Evolutionary conservation across 768 basidiomycete genomes (phyloP).

Genomic region (Pleurotus djamor): DNA sequence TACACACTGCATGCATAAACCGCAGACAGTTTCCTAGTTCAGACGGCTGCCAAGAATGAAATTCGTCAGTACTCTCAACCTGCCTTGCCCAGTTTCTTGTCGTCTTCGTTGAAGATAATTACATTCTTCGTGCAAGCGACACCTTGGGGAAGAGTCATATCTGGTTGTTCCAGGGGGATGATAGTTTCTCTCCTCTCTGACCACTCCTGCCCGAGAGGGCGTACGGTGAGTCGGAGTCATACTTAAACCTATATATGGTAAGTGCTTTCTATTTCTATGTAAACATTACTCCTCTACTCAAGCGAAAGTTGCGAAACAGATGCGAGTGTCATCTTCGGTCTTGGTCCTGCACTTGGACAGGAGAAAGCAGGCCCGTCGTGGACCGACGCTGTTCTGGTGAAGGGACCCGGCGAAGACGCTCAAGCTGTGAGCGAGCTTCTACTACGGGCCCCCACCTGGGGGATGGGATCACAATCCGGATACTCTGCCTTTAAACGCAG

Average conservation of each 20-base stretch:
- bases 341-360: conserved; percentile 1
- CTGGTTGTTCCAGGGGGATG: conserved; percentile 18
- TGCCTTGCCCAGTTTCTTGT: conserved; percentile 15
- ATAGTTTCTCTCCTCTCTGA: conserved; percentile 7
- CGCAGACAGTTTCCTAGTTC: conserved; percentile 20
- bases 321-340: conserved; percentile 9
- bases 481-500: conserved; percentile 2
- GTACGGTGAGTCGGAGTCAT: conserved; percentile 3
- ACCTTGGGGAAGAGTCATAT: conserved; percentile 14
- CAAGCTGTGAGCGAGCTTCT: conserved; percentile 1
- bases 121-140: conserved; percentile 12
- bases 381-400: conserved; percentile 2
- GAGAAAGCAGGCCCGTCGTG: conserved; percentile 7
- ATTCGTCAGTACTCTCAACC: conserved; percentile 10
- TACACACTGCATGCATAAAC: conserved; percentile 18
- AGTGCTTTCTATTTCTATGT: conserved; percentile 8
- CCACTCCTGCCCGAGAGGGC: conserved; percentile 2
- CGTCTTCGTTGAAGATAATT: conserved; percentile 12
- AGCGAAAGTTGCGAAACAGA: background rate
- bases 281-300: too few relatives aligned
- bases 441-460: background rate
- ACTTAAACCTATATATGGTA: conserved; percentile 14
- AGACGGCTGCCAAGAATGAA: conserved; percentile 13
- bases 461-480: background rate
- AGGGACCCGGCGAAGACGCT: background rate